Evolutionary conservation across 2,329 filamentous ascomycete species (phyloP), one percentile per base, ranked within the genome.

Genomic region (Alternaria sp.): DNA sequence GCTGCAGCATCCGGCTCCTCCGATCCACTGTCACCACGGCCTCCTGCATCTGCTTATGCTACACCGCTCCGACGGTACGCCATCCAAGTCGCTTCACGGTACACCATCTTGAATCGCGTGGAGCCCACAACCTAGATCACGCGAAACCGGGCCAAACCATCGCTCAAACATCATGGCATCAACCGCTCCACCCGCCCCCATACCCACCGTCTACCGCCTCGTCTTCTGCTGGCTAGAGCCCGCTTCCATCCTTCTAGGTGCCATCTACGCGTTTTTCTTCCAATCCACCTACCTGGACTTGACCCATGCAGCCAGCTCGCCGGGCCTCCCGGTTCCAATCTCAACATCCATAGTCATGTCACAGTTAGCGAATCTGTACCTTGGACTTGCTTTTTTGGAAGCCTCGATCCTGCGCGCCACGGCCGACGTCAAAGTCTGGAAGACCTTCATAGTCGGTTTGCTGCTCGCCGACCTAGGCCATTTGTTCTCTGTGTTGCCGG

Each of bases 151-250:
- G 47, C 60, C 47, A 60, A 37, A 23, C 41, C 30, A 44, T 30
- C 43, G 30, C 60, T 45, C 49, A 55, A 44, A 58, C 63, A 66
- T 55, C 58, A 71, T 72, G 67, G 64, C 65, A 54, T 54, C 60
- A 21, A 60, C 58, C 65, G 61, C 68, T 74, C 60, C 73, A 50
- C 65, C 76, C 58, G 82, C 82, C 28, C 50, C 76, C 59, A 84
- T 92, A 41, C 90, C 90, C 21, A 70, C 85, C 37, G 69, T 84
- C 65, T 94, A 94, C 82, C 86, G 87, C 61, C 71, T 90, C 75
- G 93, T 94, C 83, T 94, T 94, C 82, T 87, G 94, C 66, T 84
- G 89, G 75, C 82, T 94, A 72, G 92, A 95, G 79, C 87, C 87
- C 20, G 59, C 86, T 62, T 84, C 84, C 56, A 85, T 86, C 50